A percentile compares a stretch with the other conserved stretches of the same genome.
Conservation (phyloP, 2,329 filamentous ascomycete genomes). For the Xylariales sp. region DNA sequence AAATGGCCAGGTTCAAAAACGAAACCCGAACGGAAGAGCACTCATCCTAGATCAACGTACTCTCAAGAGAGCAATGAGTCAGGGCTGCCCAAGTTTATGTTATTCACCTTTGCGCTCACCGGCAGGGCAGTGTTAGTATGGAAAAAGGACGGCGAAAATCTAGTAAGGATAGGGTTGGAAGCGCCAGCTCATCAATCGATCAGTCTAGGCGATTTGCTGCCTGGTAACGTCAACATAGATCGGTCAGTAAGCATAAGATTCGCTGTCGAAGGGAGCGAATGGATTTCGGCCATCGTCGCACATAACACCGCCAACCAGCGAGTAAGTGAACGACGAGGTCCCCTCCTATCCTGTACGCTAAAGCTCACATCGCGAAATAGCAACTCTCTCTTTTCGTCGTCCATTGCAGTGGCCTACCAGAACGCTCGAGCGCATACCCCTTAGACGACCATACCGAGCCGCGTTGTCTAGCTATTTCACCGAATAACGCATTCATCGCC, state of each 20-base stretch:
- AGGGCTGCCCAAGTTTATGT: conserved; percentile 12
- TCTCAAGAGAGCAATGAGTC: conserved; percentile 15
- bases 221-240: not conserved
- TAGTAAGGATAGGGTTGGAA: conserved; percentile 5
- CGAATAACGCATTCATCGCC: conserved; percentile 23
- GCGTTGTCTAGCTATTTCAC: conserved; percentile 19
- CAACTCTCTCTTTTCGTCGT: conserved; percentile 23
- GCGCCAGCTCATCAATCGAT: not conserved
- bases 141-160: conserved; percentile 6
- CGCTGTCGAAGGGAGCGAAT: conserved; percentile 23
- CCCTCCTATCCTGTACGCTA: not conserved
- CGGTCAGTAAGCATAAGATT: conserved; percentile 16
- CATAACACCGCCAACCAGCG: conserved; percentile 23
- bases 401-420: conserved; percentile 22
- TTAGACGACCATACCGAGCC: conserved; percentile 23
- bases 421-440: conserved; percentile 18
- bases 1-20: conserved; percentile 16
- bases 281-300: conserved; percentile 19
- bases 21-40: conserved; percentile 4
- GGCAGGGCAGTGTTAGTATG: conserved; percentile 9
- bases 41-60: conserved; percentile 11
- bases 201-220: not conserved
- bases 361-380: conserved; percentile 2
- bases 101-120: conserved; percentile 18
- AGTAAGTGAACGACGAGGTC: not conserved